These are phyloP conservation scores for Cercospora berteroae DNA, from an alignment of 2,329 filamentous ascomycete genomes.

Conservation along the genomic window DNA sequence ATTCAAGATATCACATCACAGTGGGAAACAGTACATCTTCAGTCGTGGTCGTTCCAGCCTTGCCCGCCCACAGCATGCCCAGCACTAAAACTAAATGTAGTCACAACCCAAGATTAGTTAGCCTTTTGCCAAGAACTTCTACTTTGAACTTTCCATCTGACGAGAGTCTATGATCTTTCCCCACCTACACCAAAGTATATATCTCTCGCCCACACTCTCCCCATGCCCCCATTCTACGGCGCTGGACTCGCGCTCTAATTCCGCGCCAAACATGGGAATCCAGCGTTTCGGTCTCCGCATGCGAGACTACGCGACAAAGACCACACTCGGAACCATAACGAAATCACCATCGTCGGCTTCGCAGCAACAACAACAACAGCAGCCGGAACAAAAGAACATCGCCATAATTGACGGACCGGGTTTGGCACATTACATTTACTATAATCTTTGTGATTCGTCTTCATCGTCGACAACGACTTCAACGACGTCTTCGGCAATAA, in stretches of 20 bases:
- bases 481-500: background rate
- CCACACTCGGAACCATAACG: slow-evolving; percentile 20
- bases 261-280: slow-evolving; percentile 26
- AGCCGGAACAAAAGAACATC: background rate
- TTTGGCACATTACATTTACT: slow-evolving; percentile 70
- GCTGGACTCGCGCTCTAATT: background rate
- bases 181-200: background rate
- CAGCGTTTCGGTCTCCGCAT: slow-evolving; percentile 26
- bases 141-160: background rate
- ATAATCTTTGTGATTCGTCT: slow-evolving; percentile 34
- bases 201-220: background rate
- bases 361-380: background rate
- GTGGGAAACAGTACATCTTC: background rate
- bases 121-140: background rate
- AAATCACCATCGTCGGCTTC: slow-evolving; percentile 67
- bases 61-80: too few relatives aligned
- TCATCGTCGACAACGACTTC: background rate
- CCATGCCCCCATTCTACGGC: background rate
- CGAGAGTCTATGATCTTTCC: background rate
- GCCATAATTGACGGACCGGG: slow-evolving; percentile 74
- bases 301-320: slow-evolving; percentile 18
- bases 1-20: background rate
- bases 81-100: background rate
- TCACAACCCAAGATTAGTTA: background rate
- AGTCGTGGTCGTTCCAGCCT: background rate